Evolutionary conservation across 2,329 filamentous ascomycete genomes (phyloP), one percentile per base, ranked within the genome.

Genomic region (Fusarium neocosmosporiellum): DNA sequence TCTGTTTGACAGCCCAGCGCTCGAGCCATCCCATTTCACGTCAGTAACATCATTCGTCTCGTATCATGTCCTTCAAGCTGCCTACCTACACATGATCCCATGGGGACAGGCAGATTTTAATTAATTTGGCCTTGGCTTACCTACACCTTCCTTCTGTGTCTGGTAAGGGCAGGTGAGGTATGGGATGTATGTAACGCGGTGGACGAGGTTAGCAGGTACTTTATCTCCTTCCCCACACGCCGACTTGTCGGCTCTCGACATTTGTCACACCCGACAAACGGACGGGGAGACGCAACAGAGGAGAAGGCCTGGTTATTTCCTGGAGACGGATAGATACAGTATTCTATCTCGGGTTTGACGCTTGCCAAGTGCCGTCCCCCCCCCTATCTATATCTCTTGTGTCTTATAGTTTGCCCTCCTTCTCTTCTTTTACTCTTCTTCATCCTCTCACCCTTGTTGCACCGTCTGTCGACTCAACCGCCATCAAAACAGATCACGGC

Each of bases 61-160:
- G 34, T 61, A 70, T 66, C 64, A 46, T 54, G 10, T 48, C 58
- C 33, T 36, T 34, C n/a, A 60, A 60, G 33, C 13, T 55, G 10
- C n/a, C 50, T 50, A 50, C n/a, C 50, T 50, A 50, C 46, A 27
- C 27, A 43, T 59, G 57, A 41, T 59, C 36, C 50, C 58, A 63
- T 53, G 66, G 69, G 69, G 70, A 55, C 59, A 61, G 31, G 34
- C 66, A 31, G 11, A 66, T 66, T 66, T 63, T 43, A 43, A 46
- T 66, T 71, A 54, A 61, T 60, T 65, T 50, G 18, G 46, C 16
- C 46, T 48, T 48, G 43, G 43, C 43, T 29, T 50, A 11, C 39
- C n/a, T 41, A 20, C 5, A 41, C 34, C 16, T 50, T 43, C 33
- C 54, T 39, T 37, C 34, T 58, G 9, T 29, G 39, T 39, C 33